Evolutionary conservation across 208 protist species (phyloP), one percentile per base, ranked within the genome.

Genomic region (Acanthamoeba pearcei): DNA sequence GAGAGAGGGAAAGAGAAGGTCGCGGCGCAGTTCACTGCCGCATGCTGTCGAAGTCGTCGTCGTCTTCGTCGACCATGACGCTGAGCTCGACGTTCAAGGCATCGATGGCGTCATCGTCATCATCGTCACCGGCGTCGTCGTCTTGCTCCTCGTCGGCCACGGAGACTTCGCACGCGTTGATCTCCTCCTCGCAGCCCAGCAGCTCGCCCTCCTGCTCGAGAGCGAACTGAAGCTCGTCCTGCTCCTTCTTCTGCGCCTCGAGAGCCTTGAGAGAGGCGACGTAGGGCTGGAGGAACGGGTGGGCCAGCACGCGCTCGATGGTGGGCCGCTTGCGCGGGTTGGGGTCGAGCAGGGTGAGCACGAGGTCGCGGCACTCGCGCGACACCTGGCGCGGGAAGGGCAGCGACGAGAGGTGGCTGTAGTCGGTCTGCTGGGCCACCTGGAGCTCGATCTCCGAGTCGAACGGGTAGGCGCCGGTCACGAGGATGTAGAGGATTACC

Each of bases 401-500:
- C 12, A 93, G 89, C 29, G 66, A 55, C 17, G 60, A 78, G n/a
- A 93, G 46, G 66, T 82, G 29, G 68, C 89, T 29, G 35, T 68
- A 82, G 89, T 93, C 49, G 66, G 64, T 80, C 49, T 93, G 89
- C 62, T 91, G 85, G 19, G n/a, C 24, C 29, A 66, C 53, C 85
- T 91, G 85, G 13, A 72, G 32, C 22, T 91, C 62, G 85, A 91
- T n/a, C 29, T 91, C 85, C 29, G 85, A 51, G 89, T 99, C 98
- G 95, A 99, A 99, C 27, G 99, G 99, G 10, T 99, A 97, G 93
- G 97, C 98, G 78, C 99, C 99, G 13, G 98, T 98, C 13, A 99
- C 96, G 96, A 99, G 98, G 60, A 99, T 99, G 96, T 99, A 99
- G 5, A 99, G 96, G 90, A 99, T 99, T 27, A 99, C 98, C 42